Evolutionary conservation across 176 grass and related monocot genomes (phyloP).

Genomic region (Echinochloa phyllopogon): DNA sequence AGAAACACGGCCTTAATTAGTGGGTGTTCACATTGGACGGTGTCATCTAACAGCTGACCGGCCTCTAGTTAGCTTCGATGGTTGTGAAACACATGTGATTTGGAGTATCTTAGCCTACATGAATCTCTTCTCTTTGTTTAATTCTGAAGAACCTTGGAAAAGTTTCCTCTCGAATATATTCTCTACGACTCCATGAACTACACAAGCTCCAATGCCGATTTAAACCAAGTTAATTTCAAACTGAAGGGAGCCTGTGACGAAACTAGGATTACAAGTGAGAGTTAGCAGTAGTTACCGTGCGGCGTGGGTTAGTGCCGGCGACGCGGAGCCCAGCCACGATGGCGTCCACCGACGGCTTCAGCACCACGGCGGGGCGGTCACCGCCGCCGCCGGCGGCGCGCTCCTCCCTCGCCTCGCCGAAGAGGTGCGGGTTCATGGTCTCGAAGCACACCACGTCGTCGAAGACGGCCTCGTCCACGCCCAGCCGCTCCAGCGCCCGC

Average conservation of each 20-base stretch:
- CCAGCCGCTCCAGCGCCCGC: slow-evolving; percentile 62
- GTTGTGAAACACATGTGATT: not conserved
- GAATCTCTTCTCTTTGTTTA: not conserved
- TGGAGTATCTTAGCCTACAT: not conserved
- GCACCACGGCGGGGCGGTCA: slow-evolving; percentile 39
- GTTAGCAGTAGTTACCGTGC: slow-evolving; percentile 48
- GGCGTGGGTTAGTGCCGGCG: slow-evolving; percentile 61
- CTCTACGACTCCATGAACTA: not conserved
- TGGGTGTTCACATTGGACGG: too few relatives aligned
- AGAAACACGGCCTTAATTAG: too few relatives aligned
- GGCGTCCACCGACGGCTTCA: slow-evolving; percentile 76
- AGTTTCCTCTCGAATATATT: not conserved
- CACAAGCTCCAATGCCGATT: not conserved
- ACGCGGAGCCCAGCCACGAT: slow-evolving; percentile 56
- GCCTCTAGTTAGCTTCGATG: not conserved
- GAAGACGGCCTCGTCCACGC: slow-evolving; percentile 69
- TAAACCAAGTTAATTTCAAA: not conserved
- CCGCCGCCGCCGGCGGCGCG: not conserved
- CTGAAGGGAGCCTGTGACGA: not conserved
- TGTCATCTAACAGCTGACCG: too few relatives aligned
- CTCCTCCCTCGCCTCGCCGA: slow-evolving; percentile 29
- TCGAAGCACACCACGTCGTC: slow-evolving; percentile 86
- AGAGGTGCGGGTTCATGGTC: slow-evolving; percentile 94
- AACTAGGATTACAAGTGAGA: not conserved
- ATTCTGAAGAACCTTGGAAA: not conserved